Evolutionary conservation across 768 basidiomycete genomes (phyloP), one percentile per base, ranked within the genome.

Genomic region (Suillus clintonianus): DNA sequence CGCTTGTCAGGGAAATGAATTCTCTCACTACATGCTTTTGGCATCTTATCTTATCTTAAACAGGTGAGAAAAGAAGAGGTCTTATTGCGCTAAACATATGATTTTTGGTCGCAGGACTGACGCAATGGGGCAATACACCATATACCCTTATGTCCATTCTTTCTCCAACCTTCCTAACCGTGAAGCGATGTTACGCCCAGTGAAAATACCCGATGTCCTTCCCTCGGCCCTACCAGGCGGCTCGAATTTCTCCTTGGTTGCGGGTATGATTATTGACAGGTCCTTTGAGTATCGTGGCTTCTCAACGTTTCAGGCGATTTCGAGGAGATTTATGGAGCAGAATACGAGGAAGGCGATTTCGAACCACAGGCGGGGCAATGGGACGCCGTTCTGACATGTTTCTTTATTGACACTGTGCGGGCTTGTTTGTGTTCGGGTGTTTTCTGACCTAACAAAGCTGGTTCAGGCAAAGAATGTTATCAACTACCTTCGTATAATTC

Each of bases 21-120:
- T 97, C 73, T 95, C 93, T 37, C 91, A 96, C 67, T 94, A 94
- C 76, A 97, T 96, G 95, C 84, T 99, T 14, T 86, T 98, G 5
- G 82, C 91, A 2, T 97, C 96, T 5, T 90, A 89, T 71, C 92
- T 91, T 73, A 87, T 97, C 22, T 80, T 98, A 56, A 99, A 98
- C 72, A 85, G 84, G 95, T 94, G 69, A 11, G 83, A 51, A 43
- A 27, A 59, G 15, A n/a, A 17, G 36, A 5, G 27, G 54, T 22
- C 2, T 30, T 19, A 34, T 11, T 14, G 19, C 17, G 19, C 19
- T 7, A 30, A 59, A 34, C 19, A 17, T 27, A 41, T 54, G 43
- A 56, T 51, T 19, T 53, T n/a, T 50, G 22, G 8, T 39, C 37
- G 19, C 70, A 83, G 93, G 67, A 94, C 92, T 3, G 78, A 85